Evolutionary conservation across 2,329 filamentous ascomycete genomes (phyloP), one percentile per base, ranked within the genome.

Genomic region (Beauveria sp.): DNA sequence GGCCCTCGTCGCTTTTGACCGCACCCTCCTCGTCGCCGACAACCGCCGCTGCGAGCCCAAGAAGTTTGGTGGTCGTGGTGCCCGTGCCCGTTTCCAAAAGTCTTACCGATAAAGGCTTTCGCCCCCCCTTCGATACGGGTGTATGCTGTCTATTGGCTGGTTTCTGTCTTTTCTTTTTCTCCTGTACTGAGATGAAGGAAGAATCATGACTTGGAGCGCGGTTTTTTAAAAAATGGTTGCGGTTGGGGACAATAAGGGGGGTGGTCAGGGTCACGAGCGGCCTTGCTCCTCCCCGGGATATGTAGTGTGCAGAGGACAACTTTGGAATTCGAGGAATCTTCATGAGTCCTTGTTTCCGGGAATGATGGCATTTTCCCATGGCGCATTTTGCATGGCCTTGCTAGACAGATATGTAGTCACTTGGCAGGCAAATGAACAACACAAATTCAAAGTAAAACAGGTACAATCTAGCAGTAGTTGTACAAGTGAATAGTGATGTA

Each of bases 41-140:
- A 97, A 96, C 89, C 90, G 94, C 80, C 91, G 94, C 73, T 94
- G 91, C 81, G 94, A 99, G 87, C 93, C 93, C 82, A 97, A 97
- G 92, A 97, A 97, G 86, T 91, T 91, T 77, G 88, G 87, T 78
- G 90, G 90, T 90, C 89, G 86, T 73, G 93, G 93, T 87, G 93
- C 94, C 77, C 89, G 93, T 77, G 84, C 93, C 76, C 89, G 92
- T 78, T 97, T 91, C 92, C 93, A 97, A 85, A 97, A 97, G 85
- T 96, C 92, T 71, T 96, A 97, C 88, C 91, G 92, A 92, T 96
- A 93, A 91, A 72, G 67, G 55, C 61, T 14, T 54, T 48, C 43
- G 28, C 51, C 43, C 50, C 24, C 24, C 7, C 30, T 9, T 6
- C 26, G 0, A 26, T 22, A 52, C 41, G 48, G 56, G 56, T 44